phyloP scores from a whole-genome alignment of 2,329 filamentous ascomycete species.

The Thermothelomyces thermophilus region DNA sequence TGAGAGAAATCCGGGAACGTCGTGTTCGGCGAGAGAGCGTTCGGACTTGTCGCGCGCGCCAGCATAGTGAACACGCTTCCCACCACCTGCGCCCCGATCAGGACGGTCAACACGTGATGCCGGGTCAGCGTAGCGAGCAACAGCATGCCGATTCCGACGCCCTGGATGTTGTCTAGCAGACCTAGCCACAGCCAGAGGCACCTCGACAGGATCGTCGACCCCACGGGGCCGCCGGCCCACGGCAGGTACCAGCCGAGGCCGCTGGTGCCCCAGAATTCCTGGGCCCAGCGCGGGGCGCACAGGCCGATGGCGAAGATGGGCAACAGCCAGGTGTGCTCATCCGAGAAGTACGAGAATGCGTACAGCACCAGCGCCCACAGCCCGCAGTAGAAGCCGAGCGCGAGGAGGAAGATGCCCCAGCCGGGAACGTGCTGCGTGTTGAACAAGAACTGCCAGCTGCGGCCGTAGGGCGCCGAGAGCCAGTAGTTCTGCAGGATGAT shows the following conservation, averaged over 20 bases:
- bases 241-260: conserved; percentile 56
- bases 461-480: conserved; percentile 57
- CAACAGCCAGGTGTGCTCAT: conserved; percentile 58
- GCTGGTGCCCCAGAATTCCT: conserved; percentile 60
- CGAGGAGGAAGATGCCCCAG: conserved; percentile 52
- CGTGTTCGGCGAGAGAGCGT: conserved; percentile 52
- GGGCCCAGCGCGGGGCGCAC: conserved; percentile 58
- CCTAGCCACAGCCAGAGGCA: conserved; percentile 62
- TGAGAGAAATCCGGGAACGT: conserved; percentile 57
- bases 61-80: conserved; percentile 57
- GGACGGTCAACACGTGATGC: conserved; percentile 56
- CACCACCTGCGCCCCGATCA: conserved; percentile 55
- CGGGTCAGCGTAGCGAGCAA: conserved; percentile 58
- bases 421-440: conserved; percentile 46
- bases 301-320: conserved; percentile 62
- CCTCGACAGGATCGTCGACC: conserved; percentile 50
- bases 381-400: conserved; percentile 46
- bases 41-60: conserved; percentile 53
- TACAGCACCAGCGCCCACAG: conserved; percentile 50
- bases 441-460: conserved; percentile 62
- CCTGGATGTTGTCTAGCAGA: conserved; percentile 57
- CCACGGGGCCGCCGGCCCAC: conserved; percentile 50
- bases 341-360: conserved; percentile 48
- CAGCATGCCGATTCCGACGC: conserved; percentile 62
- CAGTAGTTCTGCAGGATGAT: conserved; percentile 63